phyloP scores from a whole-genome alignment of 1,284 basidiomycete species.

The Tilletiaria anomala region DNA sequence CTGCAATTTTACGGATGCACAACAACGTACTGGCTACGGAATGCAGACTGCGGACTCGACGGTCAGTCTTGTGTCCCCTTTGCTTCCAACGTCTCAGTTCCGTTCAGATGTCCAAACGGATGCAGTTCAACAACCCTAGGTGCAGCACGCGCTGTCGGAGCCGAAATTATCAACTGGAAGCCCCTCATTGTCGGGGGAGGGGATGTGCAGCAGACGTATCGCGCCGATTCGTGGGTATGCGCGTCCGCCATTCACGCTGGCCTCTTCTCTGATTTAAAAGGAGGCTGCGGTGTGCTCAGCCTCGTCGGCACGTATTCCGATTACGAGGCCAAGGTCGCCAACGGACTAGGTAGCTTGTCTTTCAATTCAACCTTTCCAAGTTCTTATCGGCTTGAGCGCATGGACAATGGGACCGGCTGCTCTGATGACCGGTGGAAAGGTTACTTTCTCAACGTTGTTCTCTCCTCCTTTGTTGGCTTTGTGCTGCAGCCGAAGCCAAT shows the following conservation, averaged over 20 bases:
- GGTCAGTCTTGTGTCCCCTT: slow-evolving; percentile 58
- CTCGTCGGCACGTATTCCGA: slow-evolving; percentile 58
- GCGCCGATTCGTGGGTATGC: slow-evolving; percentile 73
- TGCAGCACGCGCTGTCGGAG: slow-evolving; percentile 61
- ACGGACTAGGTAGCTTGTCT: slow-evolving; percentile 56
- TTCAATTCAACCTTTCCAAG: slow-evolving; percentile 63
- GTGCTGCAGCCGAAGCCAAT: slow-evolving; percentile 59
- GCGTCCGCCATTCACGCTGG: slow-evolving; percentile 64
- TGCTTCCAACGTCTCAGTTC: slow-evolving; percentile 47
- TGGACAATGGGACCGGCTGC: slow-evolving; percentile 46
- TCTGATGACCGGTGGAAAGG: slow-evolving; percentile 50
- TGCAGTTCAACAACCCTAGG: slow-evolving; percentile 56
- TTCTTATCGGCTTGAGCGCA: slow-evolving; percentile 44
- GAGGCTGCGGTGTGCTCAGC: slow-evolving; percentile 61
- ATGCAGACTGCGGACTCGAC: slow-evolving; percentile 54
- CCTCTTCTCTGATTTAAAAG: slow-evolving; percentile 50
- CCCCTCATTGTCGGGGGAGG: slow-evolving; percentile 73
- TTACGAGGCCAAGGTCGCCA: slow-evolving; percentile 50
- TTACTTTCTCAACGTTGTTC: slow-evolving; percentile 22
- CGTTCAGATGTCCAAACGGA: slow-evolving; percentile 64
- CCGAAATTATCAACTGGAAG: slow-evolving; percentile 51
- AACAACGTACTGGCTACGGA: slow-evolving; percentile 34
- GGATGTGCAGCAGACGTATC: slow-evolving; percentile 51
- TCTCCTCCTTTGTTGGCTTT: slow-evolving; percentile 56
- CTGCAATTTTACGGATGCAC: slow-evolving; percentile 17